These are phyloP conservation scores for Linnemannia schmuckeri DNA, from an alignment of 192 early-diverging fungal species.

Conservation along the genomic window DNA sequence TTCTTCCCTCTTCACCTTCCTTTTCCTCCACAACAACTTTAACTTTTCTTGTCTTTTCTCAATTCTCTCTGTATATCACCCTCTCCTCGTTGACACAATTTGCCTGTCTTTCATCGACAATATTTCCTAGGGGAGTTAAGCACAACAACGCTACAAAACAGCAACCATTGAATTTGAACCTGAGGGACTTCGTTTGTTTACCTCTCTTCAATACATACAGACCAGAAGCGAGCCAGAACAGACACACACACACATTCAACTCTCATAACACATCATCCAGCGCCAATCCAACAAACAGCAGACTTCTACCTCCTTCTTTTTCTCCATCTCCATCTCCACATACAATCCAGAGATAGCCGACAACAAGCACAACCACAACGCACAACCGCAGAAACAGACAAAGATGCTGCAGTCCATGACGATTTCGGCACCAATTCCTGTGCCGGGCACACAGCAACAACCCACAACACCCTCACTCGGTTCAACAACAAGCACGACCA, in stretches of 20 bases:
- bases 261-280: too few relatives aligned
- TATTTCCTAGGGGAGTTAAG: too few relatives aligned
- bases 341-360: not conserved
- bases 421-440: constrained; percentile 40
- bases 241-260: too few relatives aligned
- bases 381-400: not conserved
- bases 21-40: not conserved
- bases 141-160: not conserved
- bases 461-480: constrained; percentile 29
- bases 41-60: too few relatives aligned
- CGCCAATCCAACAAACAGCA: not conserved
- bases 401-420: constrained; percentile 1
- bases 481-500: not conserved
- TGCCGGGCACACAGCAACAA: constrained; percentile 33
- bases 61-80: too few relatives aligned
- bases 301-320: not conserved
- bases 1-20: too few relatives aligned
- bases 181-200: too few relatives aligned
- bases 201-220: too few relatives aligned
- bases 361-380: not conserved
- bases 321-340: not conserved
- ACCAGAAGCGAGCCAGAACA: too few relatives aligned
- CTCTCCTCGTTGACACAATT: too few relatives aligned
- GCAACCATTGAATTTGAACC: too few relatives aligned
- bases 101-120: too few relatives aligned